Percentiles rank a stretch among this genome's conserved stretches.
These are phyloP conservation scores for Gynandropsis gynandra DNA, from an alignment of 345 rosid genomes.

Conservation along the genomic window DNA sequence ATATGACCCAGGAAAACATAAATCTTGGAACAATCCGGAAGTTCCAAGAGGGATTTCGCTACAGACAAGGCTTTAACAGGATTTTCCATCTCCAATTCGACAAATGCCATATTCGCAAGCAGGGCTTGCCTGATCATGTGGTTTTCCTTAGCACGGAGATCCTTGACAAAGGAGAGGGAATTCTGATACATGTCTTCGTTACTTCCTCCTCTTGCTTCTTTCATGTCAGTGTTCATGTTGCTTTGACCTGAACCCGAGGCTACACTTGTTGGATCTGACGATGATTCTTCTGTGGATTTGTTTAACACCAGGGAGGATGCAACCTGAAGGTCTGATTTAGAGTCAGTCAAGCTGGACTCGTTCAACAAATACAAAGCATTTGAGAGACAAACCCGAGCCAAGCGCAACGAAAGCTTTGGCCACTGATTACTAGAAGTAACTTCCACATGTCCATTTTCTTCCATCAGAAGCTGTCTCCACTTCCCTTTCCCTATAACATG, in stretches of 20 bases:
- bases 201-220: conserved; percentile 65
- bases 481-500: conserved; percentile 84
- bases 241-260: too few species aligned
- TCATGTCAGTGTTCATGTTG: conserved; percentile 59
- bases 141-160: conserved; percentile 40
- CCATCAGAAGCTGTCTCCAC: conserved; percentile 74
- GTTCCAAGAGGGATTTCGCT: conserved; percentile 66
- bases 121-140: conserved; percentile 65
- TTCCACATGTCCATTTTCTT: conserved; percentile 43
- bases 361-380: conserved; percentile 72
- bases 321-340: conserved; percentile 35
- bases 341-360: conserved; percentile 32
- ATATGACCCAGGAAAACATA: conserved; percentile 67
- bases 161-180: conserved; percentile 53
- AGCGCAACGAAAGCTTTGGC: conserved; percentile 60
- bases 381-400: conserved; percentile 74
- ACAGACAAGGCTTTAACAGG: conserved; percentile 63
- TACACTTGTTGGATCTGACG: conserved; percentile 28
- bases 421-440: conserved; percentile 38
- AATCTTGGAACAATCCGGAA: conserved; percentile 60
- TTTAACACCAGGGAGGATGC: conserved; percentile 36
- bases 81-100: conserved; percentile 81
- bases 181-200: conserved; percentile 55
- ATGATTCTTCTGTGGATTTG: conserved; percentile 36
- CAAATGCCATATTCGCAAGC: conserved; percentile 69